Evolutionary conservation across 2,329 filamentous ascomycete species (phyloP).

Genomic region (Microdochium bolleyi): DNA sequence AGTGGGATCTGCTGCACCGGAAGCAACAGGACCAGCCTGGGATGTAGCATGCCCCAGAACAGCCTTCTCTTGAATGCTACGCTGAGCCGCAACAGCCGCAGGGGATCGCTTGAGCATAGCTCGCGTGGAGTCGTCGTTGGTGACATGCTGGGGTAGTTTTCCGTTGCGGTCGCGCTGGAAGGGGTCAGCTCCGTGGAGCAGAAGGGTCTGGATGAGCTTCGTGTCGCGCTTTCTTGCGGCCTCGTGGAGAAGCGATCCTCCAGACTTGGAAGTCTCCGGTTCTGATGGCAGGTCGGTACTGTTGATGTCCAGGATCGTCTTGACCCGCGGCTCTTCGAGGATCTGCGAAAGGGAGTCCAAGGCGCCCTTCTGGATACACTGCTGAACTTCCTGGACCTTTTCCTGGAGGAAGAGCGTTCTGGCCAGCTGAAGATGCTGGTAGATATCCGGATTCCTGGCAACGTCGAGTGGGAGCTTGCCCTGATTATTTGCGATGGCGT

Average conservation of each 20-base stretch:
- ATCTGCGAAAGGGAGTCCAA: conserved; percentile 74
- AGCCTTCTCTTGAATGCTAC: conserved; percentile 94
- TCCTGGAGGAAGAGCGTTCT: conserved; percentile 83
- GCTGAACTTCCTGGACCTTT: conserved; percentile 78
- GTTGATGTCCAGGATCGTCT: conserved; percentile 87
- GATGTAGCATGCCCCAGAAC: conserved; percentile 70
- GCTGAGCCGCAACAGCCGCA: conserved; percentile 86
- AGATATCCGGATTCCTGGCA: conserved; percentile 87
- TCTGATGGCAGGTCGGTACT: conserved; percentile 83
- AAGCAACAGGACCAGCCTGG: conserved; percentile 40
- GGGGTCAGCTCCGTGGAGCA: conserved; percentile 91
- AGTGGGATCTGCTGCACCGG: conserved; percentile 49
- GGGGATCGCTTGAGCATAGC: conserved; percentile 90
- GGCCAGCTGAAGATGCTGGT: conserved; percentile 86
- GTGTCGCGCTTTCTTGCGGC: conserved; percentile 82
- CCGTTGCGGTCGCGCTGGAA: conserved; percentile 93
- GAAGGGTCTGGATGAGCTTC: conserved; percentile 78
- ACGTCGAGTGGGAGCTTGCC: conserved; percentile 83
- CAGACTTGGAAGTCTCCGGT: conserved; percentile 64
- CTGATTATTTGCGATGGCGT: conserved; percentile 75
- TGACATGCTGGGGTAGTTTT: conserved; percentile 91
- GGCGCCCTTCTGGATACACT: conserved; percentile 62
- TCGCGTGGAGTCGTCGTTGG: conserved; percentile 84
- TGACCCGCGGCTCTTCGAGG: conserved; percentile 76
- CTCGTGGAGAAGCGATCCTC: conserved; percentile 91